phyloP scores from a whole-genome alignment of 257 asterid genomes.

The Solanum dulcamara region DNA sequence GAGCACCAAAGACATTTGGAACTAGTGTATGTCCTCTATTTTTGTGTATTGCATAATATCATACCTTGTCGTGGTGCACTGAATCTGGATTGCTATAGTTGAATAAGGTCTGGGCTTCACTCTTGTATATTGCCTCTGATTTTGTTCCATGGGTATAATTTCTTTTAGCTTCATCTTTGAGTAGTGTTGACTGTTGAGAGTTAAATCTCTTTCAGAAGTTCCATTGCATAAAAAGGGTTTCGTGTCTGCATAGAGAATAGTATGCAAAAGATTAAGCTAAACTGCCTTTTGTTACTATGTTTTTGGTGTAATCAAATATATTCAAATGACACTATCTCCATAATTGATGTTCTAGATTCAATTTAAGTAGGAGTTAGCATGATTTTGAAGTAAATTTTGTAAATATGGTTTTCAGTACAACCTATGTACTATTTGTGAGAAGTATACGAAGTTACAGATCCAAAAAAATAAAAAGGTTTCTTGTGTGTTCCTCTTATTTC shows the following conservation, averaged over 20 bases:
- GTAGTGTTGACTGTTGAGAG: not conserved
- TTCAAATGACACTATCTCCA: too few relatives aligned
- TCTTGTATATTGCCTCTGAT: not conserved
- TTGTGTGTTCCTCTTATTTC: not conserved
- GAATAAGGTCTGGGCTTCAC: conserved; percentile 20
- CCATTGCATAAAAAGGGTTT: not conserved
- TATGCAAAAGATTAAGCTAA: too few relatives aligned
- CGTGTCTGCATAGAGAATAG: too few relatives aligned
- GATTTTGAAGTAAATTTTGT: too few relatives aligned
- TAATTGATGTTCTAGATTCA: too few relatives aligned
- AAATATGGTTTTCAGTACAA: too few relatives aligned
- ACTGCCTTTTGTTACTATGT: too few relatives aligned
- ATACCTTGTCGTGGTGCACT: not conserved
- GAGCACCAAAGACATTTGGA: not conserved
- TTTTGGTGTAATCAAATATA: too few relatives aligned
- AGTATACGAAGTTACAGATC: too few relatives aligned
- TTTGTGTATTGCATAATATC: not conserved
- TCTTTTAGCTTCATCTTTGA: not conserved
- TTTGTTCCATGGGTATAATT: not conserved
- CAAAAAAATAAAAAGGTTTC: not conserved
- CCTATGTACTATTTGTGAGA: too few relatives aligned
- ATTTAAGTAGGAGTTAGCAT: too few relatives aligned
- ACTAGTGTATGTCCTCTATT: not conserved
- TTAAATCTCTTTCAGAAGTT: not conserved
- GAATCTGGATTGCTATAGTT: conserved; percentile 7